Conservation (phyloP, 768 basidiomycete genomes). For the Hirschioporus abietinus region DNA sequence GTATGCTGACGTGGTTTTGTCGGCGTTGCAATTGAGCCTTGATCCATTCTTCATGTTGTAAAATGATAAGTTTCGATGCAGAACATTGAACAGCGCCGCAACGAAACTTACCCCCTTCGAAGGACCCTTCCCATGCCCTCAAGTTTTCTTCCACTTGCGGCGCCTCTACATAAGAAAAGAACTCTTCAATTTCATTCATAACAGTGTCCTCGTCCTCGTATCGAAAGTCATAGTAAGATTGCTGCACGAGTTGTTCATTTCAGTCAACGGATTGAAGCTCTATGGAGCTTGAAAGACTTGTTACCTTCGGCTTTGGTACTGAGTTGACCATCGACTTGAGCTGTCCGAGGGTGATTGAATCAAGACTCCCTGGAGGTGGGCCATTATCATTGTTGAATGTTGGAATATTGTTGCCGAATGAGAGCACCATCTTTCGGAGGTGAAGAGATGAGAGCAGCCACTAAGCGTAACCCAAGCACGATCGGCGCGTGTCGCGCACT, state of each 20-base stretch:
- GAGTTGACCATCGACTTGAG: conserved; percentile 67
- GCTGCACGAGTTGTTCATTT: conserved; percentile 39
- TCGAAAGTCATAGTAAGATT: conserved; percentile 84
- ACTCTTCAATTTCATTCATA: conserved; percentile 95
- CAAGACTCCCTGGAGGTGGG: conserved; percentile 28
- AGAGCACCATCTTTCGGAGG: not conserved
- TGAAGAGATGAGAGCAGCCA: too few species aligned
- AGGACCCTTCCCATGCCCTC: conserved; percentile 84
- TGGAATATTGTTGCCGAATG: not conserved
- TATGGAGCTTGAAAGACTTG: not conserved
- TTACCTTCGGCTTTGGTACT: conserved; percentile 71
- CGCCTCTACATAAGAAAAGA: conserved; percentile 96
- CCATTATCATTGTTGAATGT: conserved; percentile 3
- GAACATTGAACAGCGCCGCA: conserved; percentile 1
- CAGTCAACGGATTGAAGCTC: conserved; percentile 8
- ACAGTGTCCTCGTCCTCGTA: conserved; percentile 97
- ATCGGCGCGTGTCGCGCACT: too few species aligned
- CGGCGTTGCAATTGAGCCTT: conserved; percentile 56
- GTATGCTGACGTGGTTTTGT: conserved; percentile 67
- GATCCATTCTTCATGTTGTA: conserved; percentile 64
- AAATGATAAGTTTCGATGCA: conserved; percentile 12
- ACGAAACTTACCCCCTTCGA: conserved; percentile 55
- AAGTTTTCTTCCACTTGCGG: conserved; percentile 83
- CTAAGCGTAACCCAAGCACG: too few species aligned
- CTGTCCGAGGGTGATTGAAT: conserved; percentile 79